phyloP scores from a whole-genome alignment of 2,329 filamentous ascomycete genomes.

The Mycosphaerella arachidis region DNA sequence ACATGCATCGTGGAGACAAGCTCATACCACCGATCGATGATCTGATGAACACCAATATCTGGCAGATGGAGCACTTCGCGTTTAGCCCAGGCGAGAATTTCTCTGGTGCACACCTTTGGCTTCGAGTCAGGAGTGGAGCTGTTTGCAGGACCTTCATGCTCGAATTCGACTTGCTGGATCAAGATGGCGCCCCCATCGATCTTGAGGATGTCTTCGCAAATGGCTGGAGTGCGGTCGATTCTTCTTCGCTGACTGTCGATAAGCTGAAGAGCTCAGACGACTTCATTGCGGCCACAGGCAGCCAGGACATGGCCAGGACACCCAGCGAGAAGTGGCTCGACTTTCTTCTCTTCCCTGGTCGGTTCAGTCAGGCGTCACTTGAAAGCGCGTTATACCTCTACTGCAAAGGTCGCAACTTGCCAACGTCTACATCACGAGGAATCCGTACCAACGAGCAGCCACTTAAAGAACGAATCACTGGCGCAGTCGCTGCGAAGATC shows the following conservation, averaged over 20 bases:
- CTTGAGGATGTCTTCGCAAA: constrained; percentile 66
- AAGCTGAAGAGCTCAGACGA: constrained; percentile 36
- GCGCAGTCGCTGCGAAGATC: constrained; percentile 65
- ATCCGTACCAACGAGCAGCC: constrained; percentile 50
- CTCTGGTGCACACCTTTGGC: constrained; percentile 43
- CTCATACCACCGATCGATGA: constrained; percentile 60
- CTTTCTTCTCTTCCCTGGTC: constrained; percentile 75
- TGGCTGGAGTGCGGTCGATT: constrained; percentile 45
- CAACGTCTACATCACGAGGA: constrained; percentile 33
- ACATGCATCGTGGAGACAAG: constrained; percentile 53
- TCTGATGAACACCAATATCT: constrained; percentile 48
- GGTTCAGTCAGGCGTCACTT: constrained; percentile 73
- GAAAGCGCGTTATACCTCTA: constrained; percentile 82
- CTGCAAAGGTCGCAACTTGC: constrained; percentile 55
- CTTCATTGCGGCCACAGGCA: constrained; percentile 32
- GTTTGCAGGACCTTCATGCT: constrained; percentile 64
- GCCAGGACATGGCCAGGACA: constrained; percentile 23
- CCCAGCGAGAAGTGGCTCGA: constrained; percentile 74
- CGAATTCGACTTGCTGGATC: constrained; percentile 64
- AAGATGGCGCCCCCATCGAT: constrained; percentile 44
- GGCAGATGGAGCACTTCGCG: constrained; percentile 48
- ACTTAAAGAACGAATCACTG: constrained; percentile 71
- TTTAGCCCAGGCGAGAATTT: constrained; percentile 36
- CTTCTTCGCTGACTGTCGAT: constrained; percentile 40
- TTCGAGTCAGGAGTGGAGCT: constrained; percentile 53